Base-by-base conservation (phyloP, 2,329 filamentous ascomycete species). In the Biscogniauxia sp. region DNA sequence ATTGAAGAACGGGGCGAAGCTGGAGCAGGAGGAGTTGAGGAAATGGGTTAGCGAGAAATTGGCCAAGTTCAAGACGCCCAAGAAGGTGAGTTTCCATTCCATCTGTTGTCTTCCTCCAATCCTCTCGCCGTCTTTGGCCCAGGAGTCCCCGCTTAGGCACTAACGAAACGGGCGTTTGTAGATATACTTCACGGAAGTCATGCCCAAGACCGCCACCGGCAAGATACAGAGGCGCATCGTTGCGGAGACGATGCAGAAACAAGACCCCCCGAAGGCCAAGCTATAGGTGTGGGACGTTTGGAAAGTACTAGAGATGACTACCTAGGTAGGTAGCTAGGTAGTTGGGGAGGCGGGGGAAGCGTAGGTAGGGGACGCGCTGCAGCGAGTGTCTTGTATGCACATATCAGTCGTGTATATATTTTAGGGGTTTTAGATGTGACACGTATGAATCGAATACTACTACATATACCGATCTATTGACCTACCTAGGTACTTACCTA, bases 121-220 rank as follows among this genome's bases (percentile, higher is more conserved):
- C 2, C 45, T 8, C 15, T 57, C 5, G 37, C 26, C 37, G 37
- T 45, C 37, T 45, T 45, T 32, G 28, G 37, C 15, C 11, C 37
- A 15, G 15, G 37, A 45, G 37, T 45, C 17, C 17, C 37, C 15
- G 37, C 37, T n/a, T 15, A 26, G 11, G n/a, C 26, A 56, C 59
- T 69, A 37, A 68, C 49, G 20, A 59, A 54, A 68, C 49, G 20
- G 59, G 53, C 15, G 59, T 51, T 26, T 59, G 17, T 56, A 90
- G 88, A 80, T 93, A 41, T 95, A 90, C 79, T 93, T 95, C 69
- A 91, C 91, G 41, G 84, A 92, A 60, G 79, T 88, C 66, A 96
- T 96, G 87, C 92, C 92, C 64, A 96, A 96, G 83, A 94, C 92
- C 3, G 91, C 92, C n/a, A 96, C 92, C 5, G 92, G 92, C 59